Evolutionary conservation across 1,284 basidiomycete genomes (phyloP).

Genomic region (Irpex sp.): DNA sequence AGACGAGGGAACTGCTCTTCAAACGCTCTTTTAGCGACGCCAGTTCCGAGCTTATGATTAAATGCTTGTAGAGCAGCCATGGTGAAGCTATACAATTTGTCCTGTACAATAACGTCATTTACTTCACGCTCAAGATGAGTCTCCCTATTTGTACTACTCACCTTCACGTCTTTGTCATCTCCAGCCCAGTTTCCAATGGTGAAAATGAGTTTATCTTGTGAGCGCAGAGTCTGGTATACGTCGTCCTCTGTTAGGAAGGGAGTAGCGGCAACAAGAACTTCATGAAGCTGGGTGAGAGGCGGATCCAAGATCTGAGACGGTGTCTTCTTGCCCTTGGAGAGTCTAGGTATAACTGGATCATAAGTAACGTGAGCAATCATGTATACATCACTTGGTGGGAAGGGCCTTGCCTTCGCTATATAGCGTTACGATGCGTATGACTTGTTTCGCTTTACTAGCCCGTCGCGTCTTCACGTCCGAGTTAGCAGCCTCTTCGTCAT

Average conservation of each 20-base stretch:
- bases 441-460: slow-evolving; percentile 20
- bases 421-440: slow-evolving; percentile 34
- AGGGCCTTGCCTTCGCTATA: slow-evolving; percentile 35
- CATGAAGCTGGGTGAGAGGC: slow-evolving; percentile 37
- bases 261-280: slow-evolving; percentile 28
- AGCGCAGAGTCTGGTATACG: slow-evolving; percentile 23
- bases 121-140: too few species aligned
- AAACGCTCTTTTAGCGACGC: slow-evolving; percentile 45
- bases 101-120: slow-evolving; percentile 26
- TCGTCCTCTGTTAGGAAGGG: slow-evolving; percentile 26
- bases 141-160: slow-evolving; percentile 1
- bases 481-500: slow-evolving; percentile 23
- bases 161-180: neutral
- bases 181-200: slow-evolving; percentile 21
- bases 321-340: slow-evolving; percentile 23
- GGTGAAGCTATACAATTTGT: slow-evolving; percentile 37
- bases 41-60: slow-evolving; percentile 36
- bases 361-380: neutral
- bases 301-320: slow-evolving; percentile 31
- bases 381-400: slow-evolving; percentile 4
- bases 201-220: slow-evolving; percentile 14
- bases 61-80: slow-evolving; percentile 37
- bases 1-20: slow-evolving; percentile 43
- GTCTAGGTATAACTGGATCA: slow-evolving; percentile 44
- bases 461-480: slow-evolving; percentile 2